phyloP scores from a whole-genome alignment of 192 early-diverging fungal species.

The Mortierella hygrophila region DNA sequence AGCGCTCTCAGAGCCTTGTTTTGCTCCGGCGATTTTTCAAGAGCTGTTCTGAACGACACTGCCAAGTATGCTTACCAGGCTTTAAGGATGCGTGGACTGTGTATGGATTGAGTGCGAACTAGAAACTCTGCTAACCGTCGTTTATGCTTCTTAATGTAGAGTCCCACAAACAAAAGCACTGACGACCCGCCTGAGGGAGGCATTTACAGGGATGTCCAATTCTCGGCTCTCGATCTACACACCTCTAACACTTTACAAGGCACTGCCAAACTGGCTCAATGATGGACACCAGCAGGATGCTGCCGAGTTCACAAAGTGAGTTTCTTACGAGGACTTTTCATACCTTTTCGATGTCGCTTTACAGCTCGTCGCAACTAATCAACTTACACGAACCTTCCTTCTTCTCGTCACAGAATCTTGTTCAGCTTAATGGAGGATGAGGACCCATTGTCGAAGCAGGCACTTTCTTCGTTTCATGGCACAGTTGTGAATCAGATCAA shows the following conservation, averaged over 20 bases:
- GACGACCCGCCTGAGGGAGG: constrained; percentile 30
- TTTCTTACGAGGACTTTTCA: not conserved
- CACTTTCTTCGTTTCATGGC: constrained; percentile 43
- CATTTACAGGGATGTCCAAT: constrained; percentile 30
- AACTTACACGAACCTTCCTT: not conserved
- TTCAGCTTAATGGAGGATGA: constrained; percentile 45
- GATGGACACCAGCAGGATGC: constrained; percentile 53
- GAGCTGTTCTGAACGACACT: constrained; percentile 18
- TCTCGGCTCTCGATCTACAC: constrained; percentile 38
- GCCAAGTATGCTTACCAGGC: constrained; percentile 1
- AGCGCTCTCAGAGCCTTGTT: constrained; percentile 75
- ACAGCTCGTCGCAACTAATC: not conserved
- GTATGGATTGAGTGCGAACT: not conserved
- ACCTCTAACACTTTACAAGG: constrained; percentile 31
- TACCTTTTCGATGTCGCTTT: not conserved
- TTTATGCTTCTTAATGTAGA: not conserved
- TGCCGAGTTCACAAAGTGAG: constrained; percentile 46
- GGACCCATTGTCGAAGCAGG: constrained; percentile 19
- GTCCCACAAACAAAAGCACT: constrained; percentile 15
- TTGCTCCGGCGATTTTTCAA: constrained; percentile 37
- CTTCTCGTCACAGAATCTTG: constrained; percentile 26
- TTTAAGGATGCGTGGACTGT: no score
- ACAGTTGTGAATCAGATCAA: constrained; percentile 38
- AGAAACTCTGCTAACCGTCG: not conserved
- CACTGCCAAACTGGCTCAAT: constrained; percentile 46